These are phyloP conservation scores for Penicillium aurantiogriseum DNA, from an alignment of 2,329 filamentous ascomycete genomes.

Conservation along the genomic window DNA sequence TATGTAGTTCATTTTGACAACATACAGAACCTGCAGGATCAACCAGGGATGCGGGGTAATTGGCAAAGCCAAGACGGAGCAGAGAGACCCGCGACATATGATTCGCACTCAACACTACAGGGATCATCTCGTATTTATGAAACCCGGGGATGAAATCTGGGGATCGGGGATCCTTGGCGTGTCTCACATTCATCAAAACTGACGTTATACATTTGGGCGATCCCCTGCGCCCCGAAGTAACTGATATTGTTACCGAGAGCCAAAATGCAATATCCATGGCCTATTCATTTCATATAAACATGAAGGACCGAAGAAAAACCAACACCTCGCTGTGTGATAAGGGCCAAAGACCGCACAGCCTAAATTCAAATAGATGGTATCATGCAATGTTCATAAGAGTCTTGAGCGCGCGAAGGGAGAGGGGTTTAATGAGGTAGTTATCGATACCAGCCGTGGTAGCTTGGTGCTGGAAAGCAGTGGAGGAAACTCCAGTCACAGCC, in stretches of 20 bases:
- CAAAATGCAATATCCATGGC: neutral
- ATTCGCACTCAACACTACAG: neutral
- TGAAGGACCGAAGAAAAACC: no score
- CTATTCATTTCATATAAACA: neutral
- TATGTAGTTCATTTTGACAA: neutral
- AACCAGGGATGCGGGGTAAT: neutral
- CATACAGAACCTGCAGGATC: neutral
- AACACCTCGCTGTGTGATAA: neutral
- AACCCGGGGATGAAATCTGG: neutral
- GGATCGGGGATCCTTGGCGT: neutral
- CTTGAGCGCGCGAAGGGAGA: slow-evolving; percentile 33
- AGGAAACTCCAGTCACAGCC: slow-evolving; percentile 36
- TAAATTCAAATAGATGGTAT: neutral
- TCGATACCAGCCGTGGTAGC: slow-evolving; percentile 32
- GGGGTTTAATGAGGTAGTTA: slow-evolving; percentile 35
- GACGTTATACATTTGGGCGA: neutral
- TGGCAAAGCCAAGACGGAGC: neutral
- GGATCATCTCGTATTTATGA: neutral
- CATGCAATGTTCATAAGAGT: slow-evolving; percentile 24
- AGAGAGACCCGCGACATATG: neutral
- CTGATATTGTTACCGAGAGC: neutral
- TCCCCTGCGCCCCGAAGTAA: no score
- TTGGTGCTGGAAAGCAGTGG: slow-evolving; percentile 31
- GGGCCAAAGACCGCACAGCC: neutral
- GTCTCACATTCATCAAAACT: neutral